Conservation (phyloP, 129 eudicot species). For the Flaveria robusta region DNA sequence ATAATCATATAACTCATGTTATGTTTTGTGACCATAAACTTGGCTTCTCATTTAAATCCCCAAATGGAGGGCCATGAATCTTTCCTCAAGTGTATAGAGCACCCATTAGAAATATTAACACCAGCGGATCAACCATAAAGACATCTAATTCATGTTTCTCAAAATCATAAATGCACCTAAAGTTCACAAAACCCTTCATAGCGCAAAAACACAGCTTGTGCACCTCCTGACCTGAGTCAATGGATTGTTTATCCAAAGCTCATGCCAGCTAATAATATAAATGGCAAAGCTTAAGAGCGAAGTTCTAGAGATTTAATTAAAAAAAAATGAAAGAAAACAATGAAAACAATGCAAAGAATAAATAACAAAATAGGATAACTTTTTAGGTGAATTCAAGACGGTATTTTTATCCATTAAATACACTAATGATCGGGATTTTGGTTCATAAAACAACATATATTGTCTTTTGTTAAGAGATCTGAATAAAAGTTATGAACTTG, state of each 20-base stretch:
- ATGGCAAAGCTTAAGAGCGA: neutral
- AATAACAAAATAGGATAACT: constrained; percentile 6
- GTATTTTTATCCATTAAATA: too few relatives aligned
- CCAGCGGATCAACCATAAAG: constrained; percentile 90
- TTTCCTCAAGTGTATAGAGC: constrained; percentile 94
- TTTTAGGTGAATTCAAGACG: constrained; percentile 1
- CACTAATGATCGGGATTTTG: too few relatives aligned
- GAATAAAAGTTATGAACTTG: too few relatives aligned
- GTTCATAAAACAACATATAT: too few relatives aligned
- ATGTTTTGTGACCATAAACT: constrained; percentile 34
- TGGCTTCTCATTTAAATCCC: constrained; percentile 91
- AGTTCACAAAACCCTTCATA: constrained; percentile 98
- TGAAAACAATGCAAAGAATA: neutral
- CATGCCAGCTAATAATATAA: neutral
- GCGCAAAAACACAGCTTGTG: constrained; percentile 91
- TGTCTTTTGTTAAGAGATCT: too few relatives aligned
- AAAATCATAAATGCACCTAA: constrained; percentile 98
- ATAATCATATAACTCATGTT: constrained; percentile 23
- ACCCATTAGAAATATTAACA: constrained; percentile 97
- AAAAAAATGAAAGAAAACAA: constrained; percentile 2
- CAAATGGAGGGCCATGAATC: constrained; percentile 92
- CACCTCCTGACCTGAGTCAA: constrained; percentile 79
- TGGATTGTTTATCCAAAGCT: neutral
- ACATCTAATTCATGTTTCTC: constrained; percentile 96
- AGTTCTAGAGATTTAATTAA: neutral